Base-by-base conservation (phyloP, 2,329 filamentous ascomycete species). In the Chalaropsis thielavioides region DNA sequence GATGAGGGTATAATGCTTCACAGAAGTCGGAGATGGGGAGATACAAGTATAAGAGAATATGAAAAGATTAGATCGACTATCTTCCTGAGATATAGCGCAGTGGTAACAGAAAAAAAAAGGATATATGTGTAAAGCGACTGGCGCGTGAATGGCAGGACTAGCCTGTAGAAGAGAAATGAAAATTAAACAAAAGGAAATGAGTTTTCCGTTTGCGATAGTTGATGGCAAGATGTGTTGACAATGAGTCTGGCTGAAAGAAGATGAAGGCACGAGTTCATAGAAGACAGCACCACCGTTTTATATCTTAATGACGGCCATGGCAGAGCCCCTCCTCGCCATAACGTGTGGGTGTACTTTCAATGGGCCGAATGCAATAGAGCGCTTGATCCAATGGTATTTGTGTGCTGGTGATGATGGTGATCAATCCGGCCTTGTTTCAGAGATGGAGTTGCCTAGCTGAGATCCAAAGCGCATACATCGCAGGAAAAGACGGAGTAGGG, bases 91-190 rank as follows among this genome's bases (percentile, higher is more conserved):
- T 58, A 58, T 58, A n/a, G n/a, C 54, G 27, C 38, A 17, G 19
- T 56, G n/a, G 8, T n/a, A n/a, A n/a, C n/a, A 8, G 31, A 54
- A 41, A 63, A 40, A 13, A 24, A 56, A 56, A 41, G 24, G 13
- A 61, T 63, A 60, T 64, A 35, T 60, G 66, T 61, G 62, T 67
- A 69, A 71, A 75, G 78, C 78, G 78, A 74, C 77, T 79, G 40
- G 78, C 78, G 77, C 78, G 78, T 70, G 40, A 63, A 61, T 58
- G 49, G 64, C 71, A 80, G 78, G 78, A 75, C 79, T 79, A 78
- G 78, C 78, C 78, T 78, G 68, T 68, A 58, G 41, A 61, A 41
- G 54, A 64, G 67, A 69, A 69, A 68, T 15, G 49, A 66, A 70
- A 68, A 68, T 66, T 41, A 62, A 62, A 43, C 46, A 49, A 41